Evolutionary conservation across 2,329 filamentous ascomycete genomes (phyloP), one percentile per base, ranked within the genome.

Genomic region (Chaetomium sp.): DNA sequence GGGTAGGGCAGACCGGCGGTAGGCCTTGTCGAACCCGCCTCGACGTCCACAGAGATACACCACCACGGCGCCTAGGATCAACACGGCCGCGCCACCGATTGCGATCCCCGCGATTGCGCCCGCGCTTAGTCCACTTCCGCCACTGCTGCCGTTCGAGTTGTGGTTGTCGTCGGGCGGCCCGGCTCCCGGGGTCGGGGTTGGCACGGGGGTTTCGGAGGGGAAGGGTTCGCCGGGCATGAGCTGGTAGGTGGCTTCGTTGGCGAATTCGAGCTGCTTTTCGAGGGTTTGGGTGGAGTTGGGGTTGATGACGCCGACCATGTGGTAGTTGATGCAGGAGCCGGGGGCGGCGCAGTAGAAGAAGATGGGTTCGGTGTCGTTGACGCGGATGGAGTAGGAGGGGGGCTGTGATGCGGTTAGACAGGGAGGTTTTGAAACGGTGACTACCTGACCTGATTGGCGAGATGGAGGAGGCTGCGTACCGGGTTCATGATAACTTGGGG

Each of bases 241-340:
- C 64, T 81, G 77, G 56, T 74, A 75, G 10, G 76, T 77, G 4
- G 78, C 73, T 46, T 75, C 73, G 27, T 74, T 64, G 3, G 79
- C 78, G 35, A 69, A 74, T 27, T 72, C 62, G 32, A 76, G 71
- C 65, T 84, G 81, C 6, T 68, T 62, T 6, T 74, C 70, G 42
- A 79, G 72, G 0, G 76, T 78, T 54, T 75, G 70, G 0, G 75
- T 79, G 5, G 67, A 53, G 61, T 81, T 84, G 65, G 85, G 79
- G 65, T 91, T 92, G 62, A 92, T 85, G 1, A 81, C 86, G 3
- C 87, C 88, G 12, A 92, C 79, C 88, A 92, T 92, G 27, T 81
- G 77, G 44, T 85, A 78, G 2, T 72, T 68, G 3, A 76, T 75
- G 64, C 88, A 92, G 1, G 85, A 88, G 0, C 75, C 78, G 0